Conservation (phyloP, 352 stramenopile species). For the Globisporangium yorkense region DNA sequence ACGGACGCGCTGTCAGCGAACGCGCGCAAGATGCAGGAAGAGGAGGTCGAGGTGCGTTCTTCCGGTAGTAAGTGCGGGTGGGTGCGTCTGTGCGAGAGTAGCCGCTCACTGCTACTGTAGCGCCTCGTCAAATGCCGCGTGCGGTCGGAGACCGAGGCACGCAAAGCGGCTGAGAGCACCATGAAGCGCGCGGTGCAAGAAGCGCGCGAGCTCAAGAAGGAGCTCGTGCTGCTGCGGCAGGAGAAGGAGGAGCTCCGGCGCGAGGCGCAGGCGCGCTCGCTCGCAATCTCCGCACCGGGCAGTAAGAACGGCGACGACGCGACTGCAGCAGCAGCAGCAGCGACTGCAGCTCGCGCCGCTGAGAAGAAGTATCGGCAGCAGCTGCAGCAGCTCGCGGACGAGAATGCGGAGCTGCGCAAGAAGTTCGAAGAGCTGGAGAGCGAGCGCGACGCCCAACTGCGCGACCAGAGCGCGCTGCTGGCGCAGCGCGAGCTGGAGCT, state of each 20-base stretch:
- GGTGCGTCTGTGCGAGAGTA: not conserved
- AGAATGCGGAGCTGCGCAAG: constrained; percentile 10
- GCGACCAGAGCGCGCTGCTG: constrained; percentile 13
- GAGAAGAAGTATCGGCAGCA: constrained; percentile 32
- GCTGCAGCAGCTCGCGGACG: constrained; percentile 21
- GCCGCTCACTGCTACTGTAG: constrained; percentile 13
- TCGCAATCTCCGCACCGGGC: constrained; percentile 4
- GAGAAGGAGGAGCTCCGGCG: constrained; percentile 58
- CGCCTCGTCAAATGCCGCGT: constrained; percentile 72
- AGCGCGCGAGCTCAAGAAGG: constrained; percentile 68
- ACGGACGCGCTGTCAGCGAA: constrained; percentile 28
- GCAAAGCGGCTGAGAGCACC: constrained; percentile 60
- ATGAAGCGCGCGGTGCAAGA: constrained; percentile 76
- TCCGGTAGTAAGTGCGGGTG: too few species aligned
- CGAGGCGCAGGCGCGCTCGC: constrained; percentile 16
- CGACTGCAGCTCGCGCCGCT: constrained; percentile 7
- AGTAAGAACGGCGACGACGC: not conserved
- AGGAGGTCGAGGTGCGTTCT: constrained; percentile 47
- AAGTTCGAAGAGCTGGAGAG: constrained; percentile 21
- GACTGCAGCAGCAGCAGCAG: constrained; percentile 5
- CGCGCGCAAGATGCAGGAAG: constrained; percentile 49
- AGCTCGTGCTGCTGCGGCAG: constrained; percentile 63
- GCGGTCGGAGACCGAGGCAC: constrained; percentile 65
- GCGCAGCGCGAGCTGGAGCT: constrained; percentile 17
- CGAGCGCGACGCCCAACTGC: constrained; percentile 24